Evolutionary conservation across 202 grass and related monocot genomes (phyloP).

Genomic region (Miscanthus sacchariflorus): DNA sequence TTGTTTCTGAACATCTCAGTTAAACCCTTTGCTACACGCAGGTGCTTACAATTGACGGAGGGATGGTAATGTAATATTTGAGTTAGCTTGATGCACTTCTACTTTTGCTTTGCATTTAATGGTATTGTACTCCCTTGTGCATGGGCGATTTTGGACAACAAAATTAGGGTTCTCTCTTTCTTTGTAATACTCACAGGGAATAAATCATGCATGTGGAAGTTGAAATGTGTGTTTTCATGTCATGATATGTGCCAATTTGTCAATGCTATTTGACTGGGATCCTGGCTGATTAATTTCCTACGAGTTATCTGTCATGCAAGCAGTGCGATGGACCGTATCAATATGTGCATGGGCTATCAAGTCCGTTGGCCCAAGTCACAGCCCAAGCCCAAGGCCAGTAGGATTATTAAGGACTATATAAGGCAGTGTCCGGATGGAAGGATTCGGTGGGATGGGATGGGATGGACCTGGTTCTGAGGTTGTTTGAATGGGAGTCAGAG

Average conservation of each 20-base stretch:
- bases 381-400: too few relatives aligned
- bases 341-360: too few relatives aligned
- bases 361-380: too few relatives aligned
- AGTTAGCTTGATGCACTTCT: conserved; percentile 21
- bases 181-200: conserved; percentile 21
- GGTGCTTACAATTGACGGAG: conserved; percentile 86
- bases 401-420: too few relatives aligned
- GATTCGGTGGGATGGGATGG: too few relatives aligned
- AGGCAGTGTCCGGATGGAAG: too few relatives aligned
- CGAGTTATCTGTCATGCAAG: too few relatives aligned
- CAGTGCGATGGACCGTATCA: too few relatives aligned
- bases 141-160: conserved; percentile 32
- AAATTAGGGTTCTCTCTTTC: background rate
- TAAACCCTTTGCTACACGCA: conserved; percentile 11
- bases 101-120: background rate
- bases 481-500: too few relatives aligned
- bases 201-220: conserved; percentile 35
- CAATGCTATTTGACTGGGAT: background rate
- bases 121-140: conserved; percentile 26
- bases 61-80: conserved; percentile 79
- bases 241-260: background rate
- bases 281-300: background rate
- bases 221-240: background rate
- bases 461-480: too few relatives aligned
- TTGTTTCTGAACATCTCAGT: background rate